Conservation (phyloP, 2,329 filamentous ascomycete species). For the Xylariaceae sp. region DNA sequence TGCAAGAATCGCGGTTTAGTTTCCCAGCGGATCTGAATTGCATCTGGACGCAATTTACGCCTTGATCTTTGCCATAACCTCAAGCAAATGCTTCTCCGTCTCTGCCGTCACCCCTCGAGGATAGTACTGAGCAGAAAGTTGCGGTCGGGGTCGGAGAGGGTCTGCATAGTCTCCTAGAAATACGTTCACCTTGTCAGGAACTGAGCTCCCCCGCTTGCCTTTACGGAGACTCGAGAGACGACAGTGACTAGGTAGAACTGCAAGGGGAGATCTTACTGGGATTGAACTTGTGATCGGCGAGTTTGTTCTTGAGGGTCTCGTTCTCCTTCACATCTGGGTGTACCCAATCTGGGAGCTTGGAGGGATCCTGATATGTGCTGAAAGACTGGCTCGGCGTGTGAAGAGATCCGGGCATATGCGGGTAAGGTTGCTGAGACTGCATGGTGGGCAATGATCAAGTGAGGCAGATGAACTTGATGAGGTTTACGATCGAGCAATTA, state of each 20-base stretch:
- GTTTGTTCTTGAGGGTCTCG: conserved; percentile 35
- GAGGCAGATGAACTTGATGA: not conserved
- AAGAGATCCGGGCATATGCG: conserved; percentile 22
- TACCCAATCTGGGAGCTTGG: conserved; percentile 24
- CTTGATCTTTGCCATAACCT: conserved; percentile 31
- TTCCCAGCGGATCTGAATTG: too few species aligned
- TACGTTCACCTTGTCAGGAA: conserved; percentile 7
- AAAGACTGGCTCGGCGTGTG: conserved; percentile 32
- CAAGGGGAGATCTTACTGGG: conserved; percentile 35
- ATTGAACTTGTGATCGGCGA: conserved; percentile 44
- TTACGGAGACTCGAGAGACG: not conserved
- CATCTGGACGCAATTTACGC: not conserved
- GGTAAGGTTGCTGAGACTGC: conserved; percentile 21
- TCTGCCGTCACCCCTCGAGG: conserved; percentile 39
- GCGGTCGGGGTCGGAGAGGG: conserved; percentile 39
- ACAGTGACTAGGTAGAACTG: not conserved
- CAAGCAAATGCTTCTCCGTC: conserved; percentile 38
- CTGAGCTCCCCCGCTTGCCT: not conserved
- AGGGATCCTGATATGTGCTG: conserved; percentile 23
- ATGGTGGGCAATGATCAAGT: conserved; percentile 1
- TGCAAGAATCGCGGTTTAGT: too few species aligned
- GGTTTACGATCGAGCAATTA: not conserved
- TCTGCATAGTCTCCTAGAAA: conserved; percentile 42
- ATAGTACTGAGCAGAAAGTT: conserved; percentile 31
- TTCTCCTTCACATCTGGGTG: conserved; percentile 41